A percentile compares a stretch with the other conserved stretches of the same genome.
Conservation (phyloP, 257 asterid species). For the Gentiana dahurica region DNA sequence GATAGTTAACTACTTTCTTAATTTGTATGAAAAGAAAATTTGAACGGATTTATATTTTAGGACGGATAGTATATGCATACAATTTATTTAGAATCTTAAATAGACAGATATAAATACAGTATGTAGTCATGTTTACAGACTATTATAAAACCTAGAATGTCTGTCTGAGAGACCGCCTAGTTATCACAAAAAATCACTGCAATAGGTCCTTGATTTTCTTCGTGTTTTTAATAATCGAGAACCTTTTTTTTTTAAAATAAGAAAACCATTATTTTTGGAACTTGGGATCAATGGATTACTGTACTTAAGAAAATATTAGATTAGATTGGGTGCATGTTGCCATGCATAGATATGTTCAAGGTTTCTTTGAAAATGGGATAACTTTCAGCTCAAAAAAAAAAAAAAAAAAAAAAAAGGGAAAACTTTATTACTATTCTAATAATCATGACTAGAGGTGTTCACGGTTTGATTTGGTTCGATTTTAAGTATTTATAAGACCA, state of each 20-base stretch:
- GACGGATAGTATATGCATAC: too few relatives aligned
- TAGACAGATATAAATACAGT: not conserved
- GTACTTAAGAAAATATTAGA: not conserved
- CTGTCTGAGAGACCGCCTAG: conserved; percentile 11
- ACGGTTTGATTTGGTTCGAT: too few relatives aligned
- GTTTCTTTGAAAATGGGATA: not conserved
- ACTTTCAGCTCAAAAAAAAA: too few relatives aligned
- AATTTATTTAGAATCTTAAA: not conserved
- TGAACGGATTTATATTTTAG: too few relatives aligned
- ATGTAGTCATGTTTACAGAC: not conserved
- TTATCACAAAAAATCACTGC: conserved; percentile 1
- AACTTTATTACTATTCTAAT: too few relatives aligned
- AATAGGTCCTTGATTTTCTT: not conserved
- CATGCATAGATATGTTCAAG: not conserved
- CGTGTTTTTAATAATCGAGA: not conserved
- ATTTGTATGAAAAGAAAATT: too few relatives aligned
- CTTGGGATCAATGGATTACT: not conserved
- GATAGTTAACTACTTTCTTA: too few relatives aligned
- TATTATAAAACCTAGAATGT: conserved; percentile 10
- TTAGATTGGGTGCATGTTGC: not conserved
- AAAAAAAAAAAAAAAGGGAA: too few relatives aligned
- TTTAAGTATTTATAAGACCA: too few relatives aligned
- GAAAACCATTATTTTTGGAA: too few relatives aligned
- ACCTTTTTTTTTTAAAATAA: too few relatives aligned
- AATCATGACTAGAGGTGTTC: too few relatives aligned